Percentiles rank a stretch among this genome's conserved stretches.
These are phyloP conservation scores for Dactylellina parvicollis DNA, from an alignment of 2,329 filamentous ascomycete genomes.

Conservation along the genomic window DNA sequence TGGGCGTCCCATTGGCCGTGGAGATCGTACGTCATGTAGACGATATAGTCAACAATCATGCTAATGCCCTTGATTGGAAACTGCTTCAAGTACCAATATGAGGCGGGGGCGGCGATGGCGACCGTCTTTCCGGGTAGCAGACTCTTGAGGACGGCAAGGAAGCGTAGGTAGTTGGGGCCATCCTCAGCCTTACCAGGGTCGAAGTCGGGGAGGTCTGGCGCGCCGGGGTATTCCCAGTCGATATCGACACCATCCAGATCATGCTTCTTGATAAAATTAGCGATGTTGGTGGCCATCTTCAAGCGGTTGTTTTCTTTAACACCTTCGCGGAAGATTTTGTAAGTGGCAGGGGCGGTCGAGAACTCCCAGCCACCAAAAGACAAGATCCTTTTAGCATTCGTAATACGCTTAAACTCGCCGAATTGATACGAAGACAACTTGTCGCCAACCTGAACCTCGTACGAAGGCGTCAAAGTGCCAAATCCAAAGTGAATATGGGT, in stretches of 20 bases:
- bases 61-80: conserved; percentile 51
- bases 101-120: conserved; percentile 56
- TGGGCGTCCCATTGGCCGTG: conserved; percentile 63
- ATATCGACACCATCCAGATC: conserved; percentile 64
- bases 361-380: conserved; percentile 65
- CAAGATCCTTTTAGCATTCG: conserved; percentile 61
- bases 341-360: conserved; percentile 61
- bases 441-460: conserved; percentile 58
- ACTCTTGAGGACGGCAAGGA: conserved; percentile 58
- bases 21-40: conserved; percentile 60
- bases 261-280: conserved; percentile 62
- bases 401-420: conserved; percentile 59
- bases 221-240: conserved; percentile 63
- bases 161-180: conserved; percentile 60
- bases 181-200: conserved; percentile 59
- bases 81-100: conserved; percentile 40
- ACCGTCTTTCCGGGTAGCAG: conserved; percentile 56
- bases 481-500: conserved; percentile 62
- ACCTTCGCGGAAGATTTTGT: conserved; percentile 61
- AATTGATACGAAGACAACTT: conserved; percentile 59
- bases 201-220: conserved; percentile 61
- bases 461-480: conserved; percentile 59
- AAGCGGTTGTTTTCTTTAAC: conserved; percentile 60
- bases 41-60: conserved; percentile 59
- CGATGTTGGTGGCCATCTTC: conserved; percentile 60